Conservation (phyloP, 805 yeast genomes). For the Wickerhamomyces chaumierensis region DNA sequence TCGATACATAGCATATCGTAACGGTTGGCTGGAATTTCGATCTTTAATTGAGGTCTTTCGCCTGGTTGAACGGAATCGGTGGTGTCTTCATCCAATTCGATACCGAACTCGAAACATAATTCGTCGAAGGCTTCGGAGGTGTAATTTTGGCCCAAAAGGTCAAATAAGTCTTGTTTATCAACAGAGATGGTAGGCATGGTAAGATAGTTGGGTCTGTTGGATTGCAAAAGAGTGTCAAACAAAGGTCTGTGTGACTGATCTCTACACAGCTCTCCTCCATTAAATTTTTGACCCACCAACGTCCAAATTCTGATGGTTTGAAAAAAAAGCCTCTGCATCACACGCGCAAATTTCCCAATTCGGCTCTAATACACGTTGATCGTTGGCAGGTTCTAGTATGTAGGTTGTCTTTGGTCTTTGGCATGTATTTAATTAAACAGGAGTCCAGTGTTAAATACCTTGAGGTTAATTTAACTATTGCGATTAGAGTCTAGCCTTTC, state of each 20-base stretch:
- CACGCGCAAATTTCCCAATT: neutral
- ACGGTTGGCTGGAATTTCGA: constrained; percentile 97
- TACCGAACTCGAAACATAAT: constrained; percentile 93
- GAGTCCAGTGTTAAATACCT: too few species aligned
- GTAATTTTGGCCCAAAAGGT: constrained; percentile 57
- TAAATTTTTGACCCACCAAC: too few species aligned
- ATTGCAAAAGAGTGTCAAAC: neutral
- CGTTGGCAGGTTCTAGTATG: too few species aligned
- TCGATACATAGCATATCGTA: constrained; percentile 97
- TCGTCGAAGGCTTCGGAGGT: constrained; percentile 93
- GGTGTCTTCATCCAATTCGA: constrained; percentile 96
- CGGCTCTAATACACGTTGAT: too few species aligned
- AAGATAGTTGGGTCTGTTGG: neutral
- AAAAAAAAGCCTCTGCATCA: neutral
- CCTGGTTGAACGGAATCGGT: constrained; percentile 63
- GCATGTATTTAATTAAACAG: too few species aligned
- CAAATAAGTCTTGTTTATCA: constrained; percentile 85
- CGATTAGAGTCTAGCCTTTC: too few species aligned
- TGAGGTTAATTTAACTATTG: too few species aligned
- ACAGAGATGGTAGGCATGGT: constrained; percentile 94
- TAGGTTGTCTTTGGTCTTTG: too few species aligned
- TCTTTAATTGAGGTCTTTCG: constrained; percentile 93
- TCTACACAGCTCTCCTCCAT: too few species aligned
- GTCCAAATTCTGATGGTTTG: too few species aligned
- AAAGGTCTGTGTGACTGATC: too few species aligned